phyloP scores from a whole-genome alignment of 2,329 filamentous ascomycete genomes.

The Aphanoascus verrucosus region DNA sequence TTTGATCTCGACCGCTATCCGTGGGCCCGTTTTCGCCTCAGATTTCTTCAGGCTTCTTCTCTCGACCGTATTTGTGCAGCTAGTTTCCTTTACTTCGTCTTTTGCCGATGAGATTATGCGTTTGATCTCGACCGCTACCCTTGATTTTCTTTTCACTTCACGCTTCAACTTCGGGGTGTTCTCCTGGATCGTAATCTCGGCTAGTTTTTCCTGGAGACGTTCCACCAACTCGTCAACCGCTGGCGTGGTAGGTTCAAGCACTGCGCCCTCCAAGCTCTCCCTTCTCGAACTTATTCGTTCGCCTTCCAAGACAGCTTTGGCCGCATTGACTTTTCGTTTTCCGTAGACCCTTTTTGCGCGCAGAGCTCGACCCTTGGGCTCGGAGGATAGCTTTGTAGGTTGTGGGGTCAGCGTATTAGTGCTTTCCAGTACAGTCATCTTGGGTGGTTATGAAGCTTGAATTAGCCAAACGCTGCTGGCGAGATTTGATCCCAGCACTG shows the following conservation, averaged over 20 bases:
- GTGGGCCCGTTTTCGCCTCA: no score
- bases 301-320: slow-evolving; percentile 27
- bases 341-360: slow-evolving; percentile 28
- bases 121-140: not conserved
- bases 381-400: not conserved
- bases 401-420: not conserved
- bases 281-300: slow-evolving; percentile 17
- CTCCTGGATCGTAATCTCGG: not conserved
- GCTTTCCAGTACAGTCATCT: not conserved
- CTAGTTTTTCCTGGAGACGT: not conserved
- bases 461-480: no score
- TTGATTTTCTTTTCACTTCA: not conserved
- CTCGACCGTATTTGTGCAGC: no score
- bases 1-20: no score
- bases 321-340: slow-evolving; percentile 26
- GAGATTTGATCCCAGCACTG: not conserved
- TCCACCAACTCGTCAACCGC: slow-evolving; percentile 1
- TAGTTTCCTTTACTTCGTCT: not conserved
- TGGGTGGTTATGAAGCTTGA: not conserved
- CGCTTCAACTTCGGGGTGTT: not conserved
- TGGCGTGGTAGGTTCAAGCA: not conserved
- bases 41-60: no score
- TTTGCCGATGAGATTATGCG: not conserved
- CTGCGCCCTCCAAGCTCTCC: not conserved
- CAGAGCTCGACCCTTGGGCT: not conserved